These are phyloP conservation scores for Forsythia viridissima DNA, from an alignment of 257 asterid genomes.

Conservation along the genomic window DNA sequence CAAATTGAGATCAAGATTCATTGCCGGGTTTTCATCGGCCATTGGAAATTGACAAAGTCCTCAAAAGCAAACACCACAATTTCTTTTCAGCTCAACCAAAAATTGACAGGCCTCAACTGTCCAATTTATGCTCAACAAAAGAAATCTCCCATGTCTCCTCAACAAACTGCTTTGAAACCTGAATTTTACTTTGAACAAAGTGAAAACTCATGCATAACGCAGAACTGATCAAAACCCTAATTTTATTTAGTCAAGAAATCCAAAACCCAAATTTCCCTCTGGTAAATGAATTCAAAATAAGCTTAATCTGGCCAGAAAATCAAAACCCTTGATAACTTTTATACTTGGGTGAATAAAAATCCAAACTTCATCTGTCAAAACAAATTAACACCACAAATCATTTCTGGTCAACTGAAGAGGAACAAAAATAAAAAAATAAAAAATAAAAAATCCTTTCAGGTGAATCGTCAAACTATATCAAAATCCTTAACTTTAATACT, in stretches of 20 bases:
- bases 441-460: not conserved
- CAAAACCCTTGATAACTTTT: not conserved
- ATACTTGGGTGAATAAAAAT: not conserved
- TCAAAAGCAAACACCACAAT: not conserved
- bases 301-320: not conserved
- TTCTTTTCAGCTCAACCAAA: not conserved
- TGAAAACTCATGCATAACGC: too few relatives aligned
- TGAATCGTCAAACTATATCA: not conserved
- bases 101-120: not conserved
- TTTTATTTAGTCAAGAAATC: slow-evolving; percentile 1
- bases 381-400: slow-evolving; percentile 16
- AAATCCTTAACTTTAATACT: not conserved
- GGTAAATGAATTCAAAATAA: not conserved
- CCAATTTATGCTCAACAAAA: not conserved
- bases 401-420: not conserved
- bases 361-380: slow-evolving; percentile 8
- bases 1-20: slow-evolving; percentile 95
- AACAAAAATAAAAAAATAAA: too few relatives aligned
- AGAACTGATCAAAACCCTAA: slow-evolving; percentile 20
- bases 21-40: slow-evolving; percentile 63
- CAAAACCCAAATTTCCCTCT: slow-evolving; percentile 5
- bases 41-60: slow-evolving; percentile 29
- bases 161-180: slow-evolving; percentile 5
- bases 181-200: not conserved
- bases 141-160: not conserved